Percentiles rank a stretch among this genome's conserved stretches.
Evolutionary conservation across 768 basidiomycete genomes (phyloP).

Genomic region (Leucocoprinus birnbaumii): DNA sequence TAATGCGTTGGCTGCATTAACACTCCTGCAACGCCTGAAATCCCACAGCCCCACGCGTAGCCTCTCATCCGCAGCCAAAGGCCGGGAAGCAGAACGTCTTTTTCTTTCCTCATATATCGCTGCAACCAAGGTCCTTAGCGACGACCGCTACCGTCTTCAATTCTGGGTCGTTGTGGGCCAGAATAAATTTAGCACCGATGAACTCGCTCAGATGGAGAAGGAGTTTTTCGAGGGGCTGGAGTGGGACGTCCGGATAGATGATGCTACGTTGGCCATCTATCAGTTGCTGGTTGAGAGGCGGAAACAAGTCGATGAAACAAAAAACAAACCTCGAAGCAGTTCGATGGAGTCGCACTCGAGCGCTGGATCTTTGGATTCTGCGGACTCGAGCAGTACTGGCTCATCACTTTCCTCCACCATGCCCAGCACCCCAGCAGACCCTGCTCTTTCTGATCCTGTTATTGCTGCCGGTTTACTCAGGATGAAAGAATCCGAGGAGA

Average conservation of each 20-base stretch:
- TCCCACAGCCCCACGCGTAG: background rate
- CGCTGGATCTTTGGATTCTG: background rate
- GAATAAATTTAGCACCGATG: constrained; percentile 8
- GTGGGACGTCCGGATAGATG: constrained; percentile 9
- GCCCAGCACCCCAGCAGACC: constrained; percentile 1
- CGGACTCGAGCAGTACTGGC: background rate
- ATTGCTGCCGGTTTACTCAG: constrained; percentile 1
- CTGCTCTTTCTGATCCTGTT: background rate
- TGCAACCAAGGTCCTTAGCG: constrained; percentile 11
- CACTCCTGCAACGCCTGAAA: constrained; percentile 9
- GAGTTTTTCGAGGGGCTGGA: constrained; percentile 5
- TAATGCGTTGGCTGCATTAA: constrained; percentile 9
- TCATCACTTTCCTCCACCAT: background rate
- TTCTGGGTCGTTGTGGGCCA: constrained; percentile 12
- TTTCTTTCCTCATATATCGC: constrained; percentile 10
- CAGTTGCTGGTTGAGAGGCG: constrained; percentile 3
- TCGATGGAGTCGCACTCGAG: background rate
- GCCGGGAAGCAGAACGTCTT: constrained; percentile 7
- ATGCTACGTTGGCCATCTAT: constrained; percentile 8
- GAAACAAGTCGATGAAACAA: constrained; percentile 1
- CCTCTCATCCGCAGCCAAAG: background rate
- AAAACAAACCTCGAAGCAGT: background rate
- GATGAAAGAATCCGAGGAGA: constrained; percentile 8
- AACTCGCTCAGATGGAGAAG: constrained; percentile 6
- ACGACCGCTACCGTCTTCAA: constrained; percentile 4